Conservation (phyloP, 805 yeast genomes). For the Pichia sporocuriosa region DNA sequence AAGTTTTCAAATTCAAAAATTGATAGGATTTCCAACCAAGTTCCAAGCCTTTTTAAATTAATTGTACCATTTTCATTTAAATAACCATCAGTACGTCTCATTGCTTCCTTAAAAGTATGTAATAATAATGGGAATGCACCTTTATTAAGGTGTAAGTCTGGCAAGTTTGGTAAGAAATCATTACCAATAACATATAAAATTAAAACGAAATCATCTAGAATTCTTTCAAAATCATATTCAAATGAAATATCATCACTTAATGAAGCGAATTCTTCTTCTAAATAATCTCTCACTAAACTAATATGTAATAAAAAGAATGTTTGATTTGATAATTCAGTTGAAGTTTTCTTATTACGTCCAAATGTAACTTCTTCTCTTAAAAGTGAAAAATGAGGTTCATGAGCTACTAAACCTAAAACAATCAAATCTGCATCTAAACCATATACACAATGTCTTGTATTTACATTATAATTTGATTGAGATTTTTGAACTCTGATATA, state of each 20-base stretch:
- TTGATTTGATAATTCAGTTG: slow-evolving; percentile 61
- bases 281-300: slow-evolving; percentile 82
- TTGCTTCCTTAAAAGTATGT: slow-evolving; percentile 78
- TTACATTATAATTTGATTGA: slow-evolving; percentile 66
- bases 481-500: slow-evolving; percentile 74
- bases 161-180: slow-evolving; percentile 94
- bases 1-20: slow-evolving; percentile 80
- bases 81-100: slow-evolving; percentile 73
- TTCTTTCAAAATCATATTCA: slow-evolving; percentile 76
- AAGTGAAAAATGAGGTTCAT: slow-evolving; percentile 92
- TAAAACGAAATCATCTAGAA: slow-evolving; percentile 86
- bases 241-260: slow-evolving; percentile 58
- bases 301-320: slow-evolving; percentile 78
- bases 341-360: slow-evolving; percentile 40
- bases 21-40: slow-evolving; percentile 71
- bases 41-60: slow-evolving; percentile 60
- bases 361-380: slow-evolving; percentile 93
- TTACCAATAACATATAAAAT: slow-evolving; percentile 94
- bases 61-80: slow-evolving; percentile 78
- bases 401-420: slow-evolving; percentile 84
- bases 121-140: slow-evolving; percentile 94
- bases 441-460: slow-evolving; percentile 87
- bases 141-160: slow-evolving; percentile 86
- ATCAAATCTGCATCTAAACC: slow-evolving; percentile 96
- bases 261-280: slow-evolving; percentile 76